Conservation (phyloP, 164 flowering plant species). For the Nymphaea colorata region DNA sequence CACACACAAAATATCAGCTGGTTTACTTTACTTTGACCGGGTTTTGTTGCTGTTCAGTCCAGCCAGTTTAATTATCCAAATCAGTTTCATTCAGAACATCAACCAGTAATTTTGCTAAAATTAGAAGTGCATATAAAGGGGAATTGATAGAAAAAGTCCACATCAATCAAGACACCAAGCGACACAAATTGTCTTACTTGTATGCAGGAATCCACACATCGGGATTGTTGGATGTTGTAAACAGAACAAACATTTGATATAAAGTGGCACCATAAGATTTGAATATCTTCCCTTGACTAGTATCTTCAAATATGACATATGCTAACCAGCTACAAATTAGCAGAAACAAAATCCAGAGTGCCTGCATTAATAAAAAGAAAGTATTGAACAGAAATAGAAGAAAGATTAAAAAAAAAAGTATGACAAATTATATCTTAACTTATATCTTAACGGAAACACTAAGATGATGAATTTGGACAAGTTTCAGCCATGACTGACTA, state of each 20-base stretch:
- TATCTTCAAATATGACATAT: conserved; percentile 93
- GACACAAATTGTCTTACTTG: conserved; percentile 44
- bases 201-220: conserved; percentile 98
- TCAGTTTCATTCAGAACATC: no score
- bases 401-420: not conserved
- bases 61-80: no score
- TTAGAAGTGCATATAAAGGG: no score
- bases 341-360: conserved; percentile 63
- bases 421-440: no score
- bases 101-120: no score
- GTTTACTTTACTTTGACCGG: no score
- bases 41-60: no score
- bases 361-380: conserved; percentile 37
- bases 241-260: conserved; percentile 86
- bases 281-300: conserved; percentile 56
- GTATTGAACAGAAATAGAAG: not conserved
- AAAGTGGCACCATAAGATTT: conserved; percentile 68
- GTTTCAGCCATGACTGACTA: no score
- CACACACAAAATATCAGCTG: no score
- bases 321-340: conserved; percentile 92
- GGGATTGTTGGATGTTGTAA: conserved; percentile 95
- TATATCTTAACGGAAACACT: not conserved
- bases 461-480: not conserved
- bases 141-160: no score
- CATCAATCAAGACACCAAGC: no score